Conservation (phyloP, 164 flowering plant species). For the Akebia trifoliata region DNA sequence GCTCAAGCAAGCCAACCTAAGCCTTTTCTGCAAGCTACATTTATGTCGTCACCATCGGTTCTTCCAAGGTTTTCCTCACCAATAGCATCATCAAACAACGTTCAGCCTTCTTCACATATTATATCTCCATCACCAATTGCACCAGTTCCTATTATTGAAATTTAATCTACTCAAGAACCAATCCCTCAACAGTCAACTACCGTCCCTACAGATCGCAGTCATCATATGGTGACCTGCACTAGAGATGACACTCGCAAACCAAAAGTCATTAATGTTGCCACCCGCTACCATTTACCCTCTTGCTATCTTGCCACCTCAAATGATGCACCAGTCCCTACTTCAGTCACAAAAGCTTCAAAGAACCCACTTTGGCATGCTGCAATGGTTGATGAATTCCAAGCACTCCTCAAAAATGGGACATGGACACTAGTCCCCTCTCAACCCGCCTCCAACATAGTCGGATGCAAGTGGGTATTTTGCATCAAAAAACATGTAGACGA, state of each 20-base stretch:
- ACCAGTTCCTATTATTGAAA: too few species aligned
- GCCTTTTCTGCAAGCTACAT: background rate
- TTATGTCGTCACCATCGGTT: background rate
- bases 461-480: constrained; percentile 12
- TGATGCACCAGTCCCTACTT: constrained; percentile 11
- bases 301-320: too few species aligned
- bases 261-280: background rate
- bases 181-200: background rate
- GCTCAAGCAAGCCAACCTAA: background rate
- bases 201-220: background rate
- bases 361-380: too few species aligned
- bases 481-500: too few species aligned
- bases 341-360: background rate
- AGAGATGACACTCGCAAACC: background rate
- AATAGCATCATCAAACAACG: too few species aligned
- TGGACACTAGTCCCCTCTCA: too few species aligned
- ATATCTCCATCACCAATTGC: too few species aligned
- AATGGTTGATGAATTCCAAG: too few species aligned
- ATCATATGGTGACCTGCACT: background rate
- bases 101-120: constrained; percentile 7
- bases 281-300: background rate
- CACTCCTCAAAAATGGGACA: too few species aligned
- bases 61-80: too few species aligned
- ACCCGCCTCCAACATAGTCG: background rate
- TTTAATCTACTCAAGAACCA: background rate